Conservation (phyloP, 108 stramenopile genomes). For the Skeletonema marinoi region DNA sequence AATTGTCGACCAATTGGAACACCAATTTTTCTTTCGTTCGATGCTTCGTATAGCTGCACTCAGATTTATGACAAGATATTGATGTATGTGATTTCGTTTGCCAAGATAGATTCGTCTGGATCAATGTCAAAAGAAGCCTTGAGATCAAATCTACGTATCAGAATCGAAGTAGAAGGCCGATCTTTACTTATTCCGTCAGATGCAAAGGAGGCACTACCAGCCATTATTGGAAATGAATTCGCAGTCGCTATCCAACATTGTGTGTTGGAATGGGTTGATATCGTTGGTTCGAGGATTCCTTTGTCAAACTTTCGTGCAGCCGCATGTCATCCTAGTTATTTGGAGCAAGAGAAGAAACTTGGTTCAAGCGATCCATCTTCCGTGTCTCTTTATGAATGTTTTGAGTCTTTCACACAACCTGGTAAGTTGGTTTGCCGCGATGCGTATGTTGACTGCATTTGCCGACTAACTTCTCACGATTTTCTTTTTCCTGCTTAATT, state of each 20-base stretch:
- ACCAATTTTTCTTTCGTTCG: constrained; percentile 65
- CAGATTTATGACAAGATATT: constrained; percentile 61
- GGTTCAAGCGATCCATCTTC: constrained; percentile 25
- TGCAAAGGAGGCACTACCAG: constrained; percentile 9
- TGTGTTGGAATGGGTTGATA: constrained; percentile 24
- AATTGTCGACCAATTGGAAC: constrained; percentile 52
- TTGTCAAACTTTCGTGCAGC: constrained; percentile 1
- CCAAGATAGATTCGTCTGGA: background rate
- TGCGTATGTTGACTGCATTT: background rate
- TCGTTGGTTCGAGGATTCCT: constrained; percentile 2
- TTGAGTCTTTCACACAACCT: constrained; percentile 72
- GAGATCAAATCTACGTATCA: background rate
- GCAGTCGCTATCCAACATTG: background rate
- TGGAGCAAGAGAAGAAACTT: constrained; percentile 1
- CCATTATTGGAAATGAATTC: constrained; percentile 2
- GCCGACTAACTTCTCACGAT: background rate
- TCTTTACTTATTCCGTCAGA: constrained; percentile 2
- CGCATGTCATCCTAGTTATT: constrained; percentile 4
- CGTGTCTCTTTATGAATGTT: constrained; percentile 77
- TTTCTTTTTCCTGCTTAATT: background rate
- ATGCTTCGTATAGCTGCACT: constrained; percentile 43
- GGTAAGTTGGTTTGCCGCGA: constrained; percentile 8
- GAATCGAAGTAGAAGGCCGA: background rate
- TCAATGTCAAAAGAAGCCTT: background rate
- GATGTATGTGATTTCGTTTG: constrained; percentile 44